Conservation (phyloP, 208 protist species). For the Wallacemonas rigidus region DNA sequence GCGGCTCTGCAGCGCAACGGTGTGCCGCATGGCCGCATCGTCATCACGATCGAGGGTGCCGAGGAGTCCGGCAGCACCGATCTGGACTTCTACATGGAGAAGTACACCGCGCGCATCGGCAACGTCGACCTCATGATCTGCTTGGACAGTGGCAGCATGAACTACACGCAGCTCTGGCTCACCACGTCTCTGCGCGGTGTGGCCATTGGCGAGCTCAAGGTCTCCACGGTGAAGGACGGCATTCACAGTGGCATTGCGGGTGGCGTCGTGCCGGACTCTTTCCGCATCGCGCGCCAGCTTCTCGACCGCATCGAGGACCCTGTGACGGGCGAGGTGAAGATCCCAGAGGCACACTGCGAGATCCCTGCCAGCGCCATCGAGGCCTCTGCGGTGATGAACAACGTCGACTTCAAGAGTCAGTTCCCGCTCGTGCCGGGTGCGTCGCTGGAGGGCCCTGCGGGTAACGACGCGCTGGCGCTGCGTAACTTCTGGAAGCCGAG, state of each 20-base stretch:
- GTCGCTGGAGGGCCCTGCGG: slow-evolving; percentile 22
- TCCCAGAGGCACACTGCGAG: slow-evolving; percentile 80
- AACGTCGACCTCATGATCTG: slow-evolving; percentile 92
- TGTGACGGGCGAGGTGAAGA: slow-evolving; percentile 87
- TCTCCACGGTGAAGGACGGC: slow-evolving; percentile 85
- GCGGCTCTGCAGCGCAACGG: slow-evolving; percentile 75
- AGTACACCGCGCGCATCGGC: slow-evolving; percentile 63
- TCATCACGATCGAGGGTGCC: slow-evolving; percentile 91
- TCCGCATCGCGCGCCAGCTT: slow-evolving; percentile 90
- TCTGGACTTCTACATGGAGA: slow-evolving; percentile 83
- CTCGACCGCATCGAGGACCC: slow-evolving; percentile 93
- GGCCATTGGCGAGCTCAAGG: slow-evolving; percentile 72
- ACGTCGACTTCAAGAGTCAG: slow-evolving; percentile 64
- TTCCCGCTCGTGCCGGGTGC: slow-evolving; percentile 49
- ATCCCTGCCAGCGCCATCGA: slow-evolving; percentile 77
- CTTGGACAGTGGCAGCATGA: slow-evolving; percentile 93
- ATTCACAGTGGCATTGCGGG: slow-evolving; percentile 92
- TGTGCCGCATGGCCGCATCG: slow-evolving; percentile 78
- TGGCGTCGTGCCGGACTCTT: slow-evolving; percentile 94
- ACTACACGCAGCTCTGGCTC: slow-evolving; percentile 96
- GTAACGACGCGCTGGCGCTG: slow-evolving; percentile 79
- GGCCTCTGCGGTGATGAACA: slow-evolving; percentile 54
- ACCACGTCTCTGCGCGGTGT: slow-evolving; percentile 94
- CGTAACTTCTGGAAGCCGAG: slow-evolving; percentile 93
- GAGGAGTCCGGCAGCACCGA: slow-evolving; percentile 92